A percentile compares a stretch with the other conserved stretches of the same genome.
phyloP scores from a whole-genome alignment of 768 basidiomycete species.

The Auriscalpium microsporum region DNA sequence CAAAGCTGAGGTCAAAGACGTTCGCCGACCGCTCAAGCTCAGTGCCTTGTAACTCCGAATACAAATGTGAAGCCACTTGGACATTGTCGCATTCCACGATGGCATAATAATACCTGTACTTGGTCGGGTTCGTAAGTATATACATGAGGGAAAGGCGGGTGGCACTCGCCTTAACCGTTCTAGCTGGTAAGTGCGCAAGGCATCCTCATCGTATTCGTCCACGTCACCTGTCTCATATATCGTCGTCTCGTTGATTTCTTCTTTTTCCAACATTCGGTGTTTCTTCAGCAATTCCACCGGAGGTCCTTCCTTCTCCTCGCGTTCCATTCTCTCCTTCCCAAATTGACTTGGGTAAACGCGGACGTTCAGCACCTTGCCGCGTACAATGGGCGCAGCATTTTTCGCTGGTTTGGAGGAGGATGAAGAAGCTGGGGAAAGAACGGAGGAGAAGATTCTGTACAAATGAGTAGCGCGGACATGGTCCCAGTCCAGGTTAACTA shows the following conservation, averaged over 20 bases:
- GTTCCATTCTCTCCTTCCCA: constrained; percentile 77
- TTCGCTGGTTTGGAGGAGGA: constrained; percentile 24
- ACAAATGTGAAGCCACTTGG: constrained; percentile 70
- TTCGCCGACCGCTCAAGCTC: constrained; percentile 97
- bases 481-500: constrained; percentile 98
- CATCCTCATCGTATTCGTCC: constrained; percentile 81
- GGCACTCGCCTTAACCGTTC: constrained; percentile 74
- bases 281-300: constrained; percentile 76
- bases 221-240: constrained; percentile 61
- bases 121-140: neutral
- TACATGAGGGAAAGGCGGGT: neutral
- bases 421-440: constrained; percentile 52
- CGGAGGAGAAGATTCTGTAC: constrained; percentile 87
- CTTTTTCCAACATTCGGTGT: constrained; percentile 32
- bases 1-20: constrained; percentile 90
- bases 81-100: constrained; percentile 81
- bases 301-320: constrained; percentile 87
- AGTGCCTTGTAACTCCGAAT: constrained; percentile 83
- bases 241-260: constrained; percentile 55
- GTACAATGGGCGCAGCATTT: constrained; percentile 28
- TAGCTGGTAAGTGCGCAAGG: constrained; percentile 83
- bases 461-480: constrained; percentile 83
- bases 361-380: constrained; percentile 68
- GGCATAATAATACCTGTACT: constrained; percentile 85
- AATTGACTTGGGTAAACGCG: constrained; percentile 91